A percentile compares a stretch with the other conserved stretches of the same genome.
Evolutionary conservation across 345 rosid genomes (phyloP).

Genomic region (Chamaenerion angustifolium): DNA sequence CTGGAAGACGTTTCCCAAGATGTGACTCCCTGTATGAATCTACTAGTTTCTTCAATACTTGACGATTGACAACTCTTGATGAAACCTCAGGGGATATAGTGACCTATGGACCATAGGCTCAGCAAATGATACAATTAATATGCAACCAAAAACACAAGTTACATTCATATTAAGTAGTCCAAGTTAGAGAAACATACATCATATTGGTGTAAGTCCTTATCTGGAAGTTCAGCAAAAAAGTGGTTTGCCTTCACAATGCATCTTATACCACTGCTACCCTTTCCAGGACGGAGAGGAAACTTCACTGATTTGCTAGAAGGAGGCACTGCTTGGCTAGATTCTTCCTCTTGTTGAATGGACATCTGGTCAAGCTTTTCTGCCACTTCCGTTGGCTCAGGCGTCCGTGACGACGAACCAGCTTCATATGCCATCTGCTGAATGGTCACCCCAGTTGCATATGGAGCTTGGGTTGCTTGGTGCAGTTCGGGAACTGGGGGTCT

Average conservation of each 20-base stretch:
- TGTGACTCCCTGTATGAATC: slow-evolving; percentile 23
- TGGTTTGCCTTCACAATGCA: slow-evolving; percentile 43
- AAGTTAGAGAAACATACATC: slow-evolving; percentile 19
- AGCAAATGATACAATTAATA: not conserved
- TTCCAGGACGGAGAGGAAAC: slow-evolving; percentile 37
- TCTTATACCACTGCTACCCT: slow-evolving; percentile 24
- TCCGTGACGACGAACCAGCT: slow-evolving; percentile 31
- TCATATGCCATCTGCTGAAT: slow-evolving; percentile 14
- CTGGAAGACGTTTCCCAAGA: slow-evolving; percentile 36
- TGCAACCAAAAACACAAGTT: not conserved
- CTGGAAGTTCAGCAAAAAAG: slow-evolving; percentile 35
- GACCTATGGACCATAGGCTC: slow-evolving; percentile 15
- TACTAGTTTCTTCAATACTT: slow-evolving; percentile 34
- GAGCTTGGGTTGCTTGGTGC: slow-evolving; percentile 83
- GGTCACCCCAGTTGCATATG: slow-evolving; percentile 40
- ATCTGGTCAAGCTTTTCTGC: slow-evolving; percentile 36
- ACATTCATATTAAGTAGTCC: not conserved
- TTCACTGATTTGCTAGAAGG: slow-evolving; percentile 49
- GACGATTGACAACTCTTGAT: slow-evolving; percentile 35
- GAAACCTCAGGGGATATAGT: slow-evolving; percentile 38
- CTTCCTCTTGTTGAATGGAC: slow-evolving; percentile 34
- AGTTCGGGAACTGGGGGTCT: slow-evolving; percentile 75
- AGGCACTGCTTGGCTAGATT: slow-evolving; percentile 41
- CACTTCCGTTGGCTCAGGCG: slow-evolving; percentile 25
- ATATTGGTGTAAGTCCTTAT: slow-evolving; percentile 35